A percentile compares a stretch with the other conserved stretches of the same genome.
phyloP scores from a whole-genome alignment of 495 filamentous ascomycete genomes.

The Talaromyces thailandensis region DNA sequence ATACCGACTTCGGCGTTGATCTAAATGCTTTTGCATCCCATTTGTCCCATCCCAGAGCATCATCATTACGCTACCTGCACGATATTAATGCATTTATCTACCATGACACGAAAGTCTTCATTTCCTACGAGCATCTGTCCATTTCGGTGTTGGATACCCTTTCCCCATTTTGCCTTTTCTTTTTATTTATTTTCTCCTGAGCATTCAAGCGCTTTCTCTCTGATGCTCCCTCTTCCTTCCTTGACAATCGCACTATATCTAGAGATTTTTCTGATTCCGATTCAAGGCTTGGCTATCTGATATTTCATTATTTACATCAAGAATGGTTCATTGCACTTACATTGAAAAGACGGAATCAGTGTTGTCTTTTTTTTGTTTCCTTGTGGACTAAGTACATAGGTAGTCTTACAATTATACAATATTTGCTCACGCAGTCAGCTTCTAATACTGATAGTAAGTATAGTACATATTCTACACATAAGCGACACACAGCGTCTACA shows the following conservation, averaged over 20 bases:
- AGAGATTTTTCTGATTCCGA: slow-evolving; percentile 6
- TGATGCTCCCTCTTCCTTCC: slow-evolving; percentile 5
- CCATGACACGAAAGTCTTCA: not conserved
- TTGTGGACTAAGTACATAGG: not conserved
- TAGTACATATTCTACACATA: not conserved
- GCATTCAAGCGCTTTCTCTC: slow-evolving; percentile 9
- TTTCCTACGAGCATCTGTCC: slow-evolving; percentile 28
- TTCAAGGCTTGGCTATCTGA: slow-evolving; percentile 12
- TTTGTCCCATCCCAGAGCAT: not conserved
- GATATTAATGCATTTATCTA: not conserved
- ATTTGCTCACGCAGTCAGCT: not conserved
- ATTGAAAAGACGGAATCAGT: not conserved
- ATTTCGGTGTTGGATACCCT: slow-evolving; percentile 44
- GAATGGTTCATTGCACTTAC: not conserved
- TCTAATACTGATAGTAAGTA: not conserved
- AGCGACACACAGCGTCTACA: slow-evolving; percentile 38
- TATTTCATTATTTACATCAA: not conserved
- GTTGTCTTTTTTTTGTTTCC: not conserved
- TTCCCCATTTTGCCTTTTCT: slow-evolving; percentile 5
- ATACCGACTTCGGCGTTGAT: not conserved
- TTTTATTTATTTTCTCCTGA: not conserved
- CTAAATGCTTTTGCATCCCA: not conserved
- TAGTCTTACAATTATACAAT: not conserved
- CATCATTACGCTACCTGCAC: not conserved
- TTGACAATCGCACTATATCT: not conserved